Base-by-base conservation (phyloP, 1,284 basidiomycete genomes). In the Austropuccinia psidii region DNA sequence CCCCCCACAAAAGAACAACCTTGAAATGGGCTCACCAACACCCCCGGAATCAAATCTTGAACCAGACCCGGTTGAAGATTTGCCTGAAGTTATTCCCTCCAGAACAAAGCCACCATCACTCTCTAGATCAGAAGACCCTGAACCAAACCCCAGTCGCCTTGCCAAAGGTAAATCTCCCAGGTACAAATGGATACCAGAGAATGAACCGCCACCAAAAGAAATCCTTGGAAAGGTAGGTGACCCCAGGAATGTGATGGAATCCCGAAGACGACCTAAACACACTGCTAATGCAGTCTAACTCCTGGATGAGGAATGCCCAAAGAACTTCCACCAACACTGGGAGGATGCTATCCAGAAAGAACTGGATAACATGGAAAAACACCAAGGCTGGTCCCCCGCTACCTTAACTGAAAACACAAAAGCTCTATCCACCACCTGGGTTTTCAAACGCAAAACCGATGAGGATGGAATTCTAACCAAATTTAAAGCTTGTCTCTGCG, bases 401-500 rank as follows among this genome's bases (percentile, higher is more conserved):
- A 17, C 7, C 8, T 17, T 29, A 31, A 21, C 47, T 21, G 2
- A 11, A 3, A 29, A 45, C 4, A 6, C 4, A 7, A 45, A 31
- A 2, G 17, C 64, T 15, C 21, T 67, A 21, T 31, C 64, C 21
- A 52, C n/a, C 21, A 35, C n/a, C n/a, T n/a, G n/a, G n/a, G n/a
- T n/a, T n/a, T n/a, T n/a, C n/a, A n/a, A n/a, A n/a, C n/a, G n/a
- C 6, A 67, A 67, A 52, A 54, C 49, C 13, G 47, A 54, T 52
- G 8, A 21, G 13, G 47, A 67, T 13, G 64, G 64, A 7, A 54
- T 29, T 21, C 45, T 67, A 4, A 29, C 45, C 5, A 67, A 54
- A 52, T 67, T 15, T 49, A 67, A 67, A 52, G 64, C 64, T 7
- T 6, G 49, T 6, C 31, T 67, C 5, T 67, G 64, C 29, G 45